Base-by-base conservation (phyloP, 2,329 filamentous ascomycete genomes). In the Trichoderma simmonsii region DNA sequence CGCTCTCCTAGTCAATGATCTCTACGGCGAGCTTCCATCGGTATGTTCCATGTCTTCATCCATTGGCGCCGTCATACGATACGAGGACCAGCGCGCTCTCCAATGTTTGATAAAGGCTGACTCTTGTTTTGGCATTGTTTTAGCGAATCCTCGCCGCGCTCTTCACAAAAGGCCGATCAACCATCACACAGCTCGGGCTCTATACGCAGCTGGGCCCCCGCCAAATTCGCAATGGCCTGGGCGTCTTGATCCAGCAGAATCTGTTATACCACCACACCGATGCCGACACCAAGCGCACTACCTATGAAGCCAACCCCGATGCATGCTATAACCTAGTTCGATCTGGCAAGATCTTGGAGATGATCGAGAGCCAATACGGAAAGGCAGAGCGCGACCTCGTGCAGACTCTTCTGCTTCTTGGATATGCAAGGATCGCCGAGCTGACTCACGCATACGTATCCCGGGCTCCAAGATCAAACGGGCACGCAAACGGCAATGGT, bases 11-110 rank as follows among this genome's bases (percentile, higher is more conserved):
- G 91, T 98, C 75, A 91, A 94, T 80, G 94, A 98, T 80, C 87
- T 93, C 73, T 95, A 96, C 82, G 96, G 96, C 79, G 93, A 97
- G 84, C 90, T 98, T 72, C 94, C 94, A 74, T 93, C 94, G 80
- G 95, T 98, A 92, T 72, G 74, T 76, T 75, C 64, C 34, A 26
- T 15, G 1, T 34, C 14, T 12, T 6, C 14, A 6, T 51, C 30
- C 56, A 36, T 59, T 62, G 67, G 30, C 30, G 39, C 51, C 21
- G 36, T 26, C 18, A 24, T 67, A 4, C 26, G 26, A 32, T 67
- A 12, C 26, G 14, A 39, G 30, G 51, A 54, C n/a, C 48, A 56
- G 32, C 6, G 64, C 51, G 32, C 39, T 67, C 64, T 60, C 21
- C 30, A 30, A 56, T 24, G 9, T n/a, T 61, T 24, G 75, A 64